These are phyloP conservation scores for Takakia lepidozioides DNA, from an alignment of 225 moss, liverwort and hornwort genomes.

Conservation along the genomic window DNA sequence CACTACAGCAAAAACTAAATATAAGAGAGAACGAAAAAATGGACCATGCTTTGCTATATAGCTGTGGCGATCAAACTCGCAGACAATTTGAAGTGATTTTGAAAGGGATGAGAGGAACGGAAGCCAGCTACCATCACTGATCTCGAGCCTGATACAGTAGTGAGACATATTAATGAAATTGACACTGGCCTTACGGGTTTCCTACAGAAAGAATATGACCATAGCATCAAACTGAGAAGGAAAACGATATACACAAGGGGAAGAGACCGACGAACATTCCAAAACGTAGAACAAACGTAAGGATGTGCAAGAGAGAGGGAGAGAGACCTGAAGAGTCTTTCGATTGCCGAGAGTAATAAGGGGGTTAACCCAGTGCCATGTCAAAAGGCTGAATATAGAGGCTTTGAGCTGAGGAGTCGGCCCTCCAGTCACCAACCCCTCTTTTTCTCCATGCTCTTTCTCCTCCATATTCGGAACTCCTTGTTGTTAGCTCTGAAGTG, in stretches of 20 bases:
- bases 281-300: not conserved
- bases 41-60: too few species aligned
- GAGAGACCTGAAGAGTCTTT: conserved; percentile 42
- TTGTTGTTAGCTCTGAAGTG: too few species aligned
- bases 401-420: conserved; percentile 47
- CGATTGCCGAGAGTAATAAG: conserved; percentile 45
- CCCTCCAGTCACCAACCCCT: conserved; percentile 60
- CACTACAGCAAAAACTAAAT: too few species aligned
- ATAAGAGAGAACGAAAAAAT: too few species aligned
- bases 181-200: not conserved
- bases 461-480: too few species aligned
- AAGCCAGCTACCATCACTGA: too few species aligned
- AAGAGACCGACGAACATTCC: not conserved
- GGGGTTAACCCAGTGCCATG: conserved; percentile 73
- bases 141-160: too few species aligned
- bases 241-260: not conserved
- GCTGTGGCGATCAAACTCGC: too few species aligned
- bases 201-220: not conserved
- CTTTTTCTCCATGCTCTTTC: too few species aligned
- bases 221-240: not conserved
- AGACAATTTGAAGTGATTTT: too few species aligned
- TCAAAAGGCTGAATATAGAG: conserved; percentile 25
- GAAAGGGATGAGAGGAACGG: too few species aligned
- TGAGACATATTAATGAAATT: not conserved
- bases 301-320: not conserved